phyloP scores from a whole-genome alignment of 345 rosid genomes.

The Rhizophora mangle region DNA sequence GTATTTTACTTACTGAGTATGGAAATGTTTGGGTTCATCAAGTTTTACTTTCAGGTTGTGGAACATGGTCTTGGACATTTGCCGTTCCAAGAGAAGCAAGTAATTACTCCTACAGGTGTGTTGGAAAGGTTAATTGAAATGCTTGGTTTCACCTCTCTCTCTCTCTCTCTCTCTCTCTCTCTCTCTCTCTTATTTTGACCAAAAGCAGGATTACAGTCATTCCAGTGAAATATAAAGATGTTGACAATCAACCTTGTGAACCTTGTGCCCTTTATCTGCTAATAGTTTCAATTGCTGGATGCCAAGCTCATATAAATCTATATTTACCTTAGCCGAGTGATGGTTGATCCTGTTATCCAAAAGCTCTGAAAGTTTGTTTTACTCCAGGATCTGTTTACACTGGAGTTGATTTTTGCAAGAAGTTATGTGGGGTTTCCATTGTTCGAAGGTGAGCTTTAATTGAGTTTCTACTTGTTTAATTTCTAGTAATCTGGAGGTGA shows the following conservation, averaged over 20 bases:
- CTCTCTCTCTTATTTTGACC: not conserved
- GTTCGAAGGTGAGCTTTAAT: slow-evolving; percentile 79
- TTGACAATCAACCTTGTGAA: not conserved
- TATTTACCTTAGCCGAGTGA: too few species aligned
- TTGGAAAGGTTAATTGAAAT: slow-evolving; percentile 13
- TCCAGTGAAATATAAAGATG: not conserved
- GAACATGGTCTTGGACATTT: slow-evolving; percentile 98
- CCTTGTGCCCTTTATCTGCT: not conserved
- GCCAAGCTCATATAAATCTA: not conserved
- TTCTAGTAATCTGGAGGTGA: slow-evolving; percentile 15
- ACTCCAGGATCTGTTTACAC: slow-evolving; percentile 67
- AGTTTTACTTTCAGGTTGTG: slow-evolving; percentile 63
- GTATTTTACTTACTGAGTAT: slow-evolving; percentile 3
- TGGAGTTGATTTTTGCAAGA: slow-evolving; percentile 99
- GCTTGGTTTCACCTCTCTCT: not conserved
- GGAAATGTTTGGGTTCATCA: slow-evolving; percentile 13
- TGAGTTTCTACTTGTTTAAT: slow-evolving; percentile 27
- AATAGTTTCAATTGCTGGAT: not conserved
- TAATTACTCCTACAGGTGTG: slow-evolving; percentile 89
- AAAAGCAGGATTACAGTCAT: not conserved
- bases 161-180: not conserved
- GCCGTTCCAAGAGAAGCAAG: slow-evolving; percentile 96
- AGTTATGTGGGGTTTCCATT: slow-evolving; percentile 94
- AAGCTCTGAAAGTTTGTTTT: slow-evolving; percentile 6
- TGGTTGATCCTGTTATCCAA: not conserved